Base-by-base conservation (phyloP, 768 basidiomycete species). In the Royoungia palumana region DNA sequence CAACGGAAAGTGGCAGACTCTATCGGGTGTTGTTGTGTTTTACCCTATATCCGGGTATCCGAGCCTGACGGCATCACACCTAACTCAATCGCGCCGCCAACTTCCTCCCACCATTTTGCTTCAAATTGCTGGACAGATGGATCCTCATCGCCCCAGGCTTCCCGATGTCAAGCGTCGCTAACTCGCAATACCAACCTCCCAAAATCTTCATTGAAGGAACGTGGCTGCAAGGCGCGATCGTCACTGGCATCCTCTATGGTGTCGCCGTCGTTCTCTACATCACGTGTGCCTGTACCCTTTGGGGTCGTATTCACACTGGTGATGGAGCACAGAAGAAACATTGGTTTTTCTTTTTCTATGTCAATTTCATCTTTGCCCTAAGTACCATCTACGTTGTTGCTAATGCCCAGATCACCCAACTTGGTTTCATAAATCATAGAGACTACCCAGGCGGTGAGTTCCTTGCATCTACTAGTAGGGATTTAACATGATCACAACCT, bases 141-240 rank as follows among this genome's bases (percentile, higher is more conserved):
- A 39, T 16, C 32, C 10, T 38, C 30, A 19, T 21, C n/a, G 19
- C n/a, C 36, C 14, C 6, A 6, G 17, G 17, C 43, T 35, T 16
- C 22, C 30, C 37, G 25, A 69, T 67, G 65, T 45, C 47, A n/a
- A n/a, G n/a, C 25, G 17, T 16, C 44, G 7, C 54, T 14, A 38
- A 44, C 14, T 39, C 49, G 1, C 53, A 58, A 41, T 50, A 17
- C 47, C 47, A 55, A 7, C 37, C 55, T 1, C 46, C 49, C 2
- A 19, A 49, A 17, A 35, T 65, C 47, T 67, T 49, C 37, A 49
- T 35, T 16, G 67, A 67, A 35, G 60, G 65, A 0, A 57, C 67
- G 8, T 67, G 65, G 65, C 32, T 67, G 7, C 60, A 67, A 10
- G 65, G 65, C 10, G 62, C 67, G 6, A 56, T 67, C 44, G 57